Base-by-base conservation (phyloP, 2,329 filamentous ascomycete species). In the Arthrobotrys conoides region DNA sequence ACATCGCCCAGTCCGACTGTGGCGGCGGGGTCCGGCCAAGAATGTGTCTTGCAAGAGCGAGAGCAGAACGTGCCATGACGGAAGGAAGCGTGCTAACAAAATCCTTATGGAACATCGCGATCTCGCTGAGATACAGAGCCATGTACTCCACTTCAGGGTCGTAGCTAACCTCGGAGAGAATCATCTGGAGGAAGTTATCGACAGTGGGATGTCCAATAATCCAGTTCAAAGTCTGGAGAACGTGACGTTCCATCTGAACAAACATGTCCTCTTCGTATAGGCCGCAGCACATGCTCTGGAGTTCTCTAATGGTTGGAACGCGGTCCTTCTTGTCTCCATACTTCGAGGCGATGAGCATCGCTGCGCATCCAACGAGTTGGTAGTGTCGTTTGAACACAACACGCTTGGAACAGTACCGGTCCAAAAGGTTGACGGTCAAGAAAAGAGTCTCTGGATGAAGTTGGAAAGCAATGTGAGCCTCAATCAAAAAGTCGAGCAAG, bases 201-300 rank as follows among this genome's bases (percentile, higher is more conserved):
- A 97, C 93, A 30, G 96, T 98, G 0, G 96, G 94, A 86, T 98
- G 95, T 70, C 96, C 96, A 81, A 99, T 92, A 81, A 91, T 90
- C 96, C 96, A 99, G 84, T 96, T 93, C 76, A 99, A 89, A 0
- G 96, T 99, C 86, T 97, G 96, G 82, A 99, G 89, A 44, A 99
- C 95, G 85, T 99, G 96, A 94, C 96, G 98, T 87, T 99, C 96
- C 96, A 99, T 99, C 86, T 99, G 96, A 10, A 94, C 95, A 86
- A 99, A 99, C 96, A 99, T 99, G 86, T 97, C 95, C 63, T 97
- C 94, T 83, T 99, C 96, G 86, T 99, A 99, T 46, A 98, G 89
- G 44, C 93, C 94, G 86, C 96, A 98, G 89, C 96, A 99, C 96
- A 99, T 98, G 82, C 95, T 96, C 88, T 97, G 97, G 81, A 99